Evolutionary conservation across 139 green algal species (phyloP), one percentile per base, ranked within the genome.

Genomic region (Micractinium conductrix): DNA sequence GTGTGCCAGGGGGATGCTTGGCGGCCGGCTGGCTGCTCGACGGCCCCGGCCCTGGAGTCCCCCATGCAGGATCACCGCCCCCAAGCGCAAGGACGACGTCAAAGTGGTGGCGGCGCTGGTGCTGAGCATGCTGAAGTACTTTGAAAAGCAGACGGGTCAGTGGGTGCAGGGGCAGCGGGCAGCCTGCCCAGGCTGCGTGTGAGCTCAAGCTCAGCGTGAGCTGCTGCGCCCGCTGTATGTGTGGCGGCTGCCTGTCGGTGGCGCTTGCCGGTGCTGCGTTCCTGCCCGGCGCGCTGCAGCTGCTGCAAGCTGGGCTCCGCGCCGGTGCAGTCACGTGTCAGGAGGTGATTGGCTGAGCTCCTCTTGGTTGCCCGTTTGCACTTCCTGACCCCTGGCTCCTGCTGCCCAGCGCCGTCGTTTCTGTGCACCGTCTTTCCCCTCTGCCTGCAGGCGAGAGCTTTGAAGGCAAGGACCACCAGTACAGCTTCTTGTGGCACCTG

Each of bases 391-490:
- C n/a, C n/a, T n/a, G 63, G 28, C 16, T 71, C 12, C 10, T 71
- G 12, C 10, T 26, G n/a, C n/a, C n/a, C 28, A 71, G 26, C 28
- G 26, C 16, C 19, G 10, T 0, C 2, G 21, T 50, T 24, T 30
- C 2, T 28, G 21, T 50, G 37, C 37, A 12, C 38, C 2, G 21
- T 7, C 35, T 19, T 35, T 19, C 19, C 19, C 38, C 21, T 4
- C 33, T 33, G 2, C 22, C 37, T 76, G 45, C 73, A 80, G 73
- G 73, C 14, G 73, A 80, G 45, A 63, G 24, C 44, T 80, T 65
- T 30, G 8, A 67, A 45, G 73, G 73, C 33, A 53, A 68, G 45
- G 73, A 80, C 33, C 44, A 80, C 30, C 73, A 80, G 48, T 80
- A 67, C 45, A n/a, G 48, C 45, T 63, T 35, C 37, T 9, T 80